These are phyloP conservation scores for Nemophila menziesii DNA, from an alignment of 257 asterid species.

Conservation along the genomic window DNA sequence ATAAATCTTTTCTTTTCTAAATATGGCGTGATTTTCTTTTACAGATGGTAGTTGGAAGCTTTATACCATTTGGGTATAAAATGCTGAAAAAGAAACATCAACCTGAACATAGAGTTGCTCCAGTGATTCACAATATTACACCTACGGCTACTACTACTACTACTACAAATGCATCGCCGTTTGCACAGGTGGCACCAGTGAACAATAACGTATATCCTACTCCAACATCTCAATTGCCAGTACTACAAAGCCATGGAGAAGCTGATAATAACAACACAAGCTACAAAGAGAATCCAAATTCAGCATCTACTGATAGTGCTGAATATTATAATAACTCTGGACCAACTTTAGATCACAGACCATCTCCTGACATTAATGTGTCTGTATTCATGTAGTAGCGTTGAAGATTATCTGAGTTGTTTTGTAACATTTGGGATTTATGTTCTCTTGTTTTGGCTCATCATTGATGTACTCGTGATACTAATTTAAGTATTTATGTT, in stretches of 20 bases:
- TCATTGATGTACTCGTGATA: slow-evolving; percentile 8
- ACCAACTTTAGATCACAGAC: slow-evolving; percentile 37
- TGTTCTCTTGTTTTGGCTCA: neutral
- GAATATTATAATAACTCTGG: slow-evolving; percentile 57
- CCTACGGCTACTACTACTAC: slow-evolving; percentile 22
- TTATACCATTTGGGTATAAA: slow-evolving; percentile 38
- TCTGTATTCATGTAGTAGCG: slow-evolving; percentile 46
- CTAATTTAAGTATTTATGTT: slow-evolving; percentile 7
- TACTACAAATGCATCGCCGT: slow-evolving; percentile 40
- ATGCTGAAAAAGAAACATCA: slow-evolving; percentile 32
- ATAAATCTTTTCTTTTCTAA: neutral
- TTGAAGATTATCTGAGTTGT: slow-evolving; percentile 8
- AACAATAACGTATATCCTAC: slow-evolving; percentile 17
- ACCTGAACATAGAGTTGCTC: slow-evolving; percentile 24
- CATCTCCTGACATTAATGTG: slow-evolving; percentile 67
- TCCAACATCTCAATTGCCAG: slow-evolving; percentile 28
- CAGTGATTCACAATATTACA: slow-evolving; percentile 26
- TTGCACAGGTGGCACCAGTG: slow-evolving; percentile 49
- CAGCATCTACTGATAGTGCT: slow-evolving; percentile 43
- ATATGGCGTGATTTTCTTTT: neutral
- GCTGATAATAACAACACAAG: slow-evolving; percentile 19
- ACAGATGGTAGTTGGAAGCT: slow-evolving; percentile 83
- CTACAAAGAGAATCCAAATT: slow-evolving; percentile 35
- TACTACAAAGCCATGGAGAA: slow-evolving; percentile 39
- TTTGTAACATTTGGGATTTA: neutral